Base-by-base conservation (phyloP, 2,329 filamentous ascomycete genomes). In the Alternaria solani region DNA sequence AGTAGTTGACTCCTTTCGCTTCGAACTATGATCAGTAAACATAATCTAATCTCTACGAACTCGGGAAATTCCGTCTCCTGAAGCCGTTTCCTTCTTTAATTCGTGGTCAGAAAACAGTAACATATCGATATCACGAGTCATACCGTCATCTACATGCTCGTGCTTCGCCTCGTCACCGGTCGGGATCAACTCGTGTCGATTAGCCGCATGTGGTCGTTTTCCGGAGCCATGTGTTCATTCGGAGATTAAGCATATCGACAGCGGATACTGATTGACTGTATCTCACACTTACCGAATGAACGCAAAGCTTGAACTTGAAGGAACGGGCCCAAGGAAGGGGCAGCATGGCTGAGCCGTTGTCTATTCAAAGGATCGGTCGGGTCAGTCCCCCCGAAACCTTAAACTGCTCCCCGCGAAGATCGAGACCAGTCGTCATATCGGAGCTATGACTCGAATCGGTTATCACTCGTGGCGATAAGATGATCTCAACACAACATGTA, bases 191-290 rank as follows among this genome's bases (percentile, higher is more conserved):
- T n/a, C 1, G 3, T 5, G 2, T 39, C 8, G 38, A 18, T 39
- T 7, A 0, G 4, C n/a, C 8, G 18, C n/a, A n/a, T n/a, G n/a
- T n/a, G n/a, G n/a, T n/a, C n/a, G n/a, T n/a, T n/a, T n/a, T n/a
- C n/a, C n/a, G n/a, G n/a, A n/a, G n/a, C n/a, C n/a, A n/a, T n/a
- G n/a, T n/a, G n/a, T n/a, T n/a, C n/a, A n/a, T n/a, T n/a, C n/a
- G n/a, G n/a, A n/a, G n/a, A n/a, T n/a, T n/a, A n/a, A n/a, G n/a
- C 1, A 12, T 41, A 23, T 3, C 18, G 0, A 1, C 6, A 23
- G 38, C 38, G 38, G 38, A 6, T 1, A 41, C 11, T 7, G 9
- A 18, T 41, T 32, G 1, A 28, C 18, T 28, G 14, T 47, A 11
- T 25, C 18, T 47, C 43, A 47, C 5, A 2, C 3, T n/a, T 20